Base-by-base conservation (phyloP, 1,284 basidiomycete species). In the Veloboletus limbatus region DNA sequence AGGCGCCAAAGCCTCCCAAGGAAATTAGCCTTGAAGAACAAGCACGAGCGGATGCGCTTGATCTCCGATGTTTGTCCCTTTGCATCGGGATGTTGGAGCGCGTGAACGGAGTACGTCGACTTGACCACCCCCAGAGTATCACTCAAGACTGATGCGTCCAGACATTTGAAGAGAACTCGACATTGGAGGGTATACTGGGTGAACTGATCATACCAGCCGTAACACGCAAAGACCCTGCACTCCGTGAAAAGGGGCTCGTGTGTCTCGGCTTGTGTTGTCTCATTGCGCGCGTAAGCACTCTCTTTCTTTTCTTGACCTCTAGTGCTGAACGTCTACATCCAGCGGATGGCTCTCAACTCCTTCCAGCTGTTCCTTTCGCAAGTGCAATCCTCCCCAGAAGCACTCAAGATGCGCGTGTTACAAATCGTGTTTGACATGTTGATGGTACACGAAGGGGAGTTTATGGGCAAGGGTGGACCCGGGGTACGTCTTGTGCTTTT, bases 161-260 rank as follows among this genome's bases (percentile, higher is more conserved):
- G 87, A 87, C 82, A 1, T 85, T 98, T 51, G 91, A 96, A 62
- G 94, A 97, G 57, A 96, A 98, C 67, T 92, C 92, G 2, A 94
- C 91, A 0, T 74, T 98, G 38, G 88, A 96, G 60, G 96, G 96
- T 26, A 79, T 98, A 28, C 73, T 98, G 2, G 81, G 85, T 2
- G 92, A 97, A 58, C 73, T 98, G 20, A 92, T 98, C 55, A 81
- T 97, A 25, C 96, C 96, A 0, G 83, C 92, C 1, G 89, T 98
- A 26, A 85, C 86, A 58, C 81, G 90, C 52, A 96, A 94, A 66
- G 90, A 96, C 51, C 75, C 88, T 2, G 73, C 76, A 0, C 76
- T 98, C 37, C 79, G 95, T 26, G 92, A 96, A 68, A 86, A 89
- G 56, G 96, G 93, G 0, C 76, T 97, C 11, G 73, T 92, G 34